phyloP scores from a whole-genome alignment of 257 asterid species.

The Solanum commersonii region DNA sequence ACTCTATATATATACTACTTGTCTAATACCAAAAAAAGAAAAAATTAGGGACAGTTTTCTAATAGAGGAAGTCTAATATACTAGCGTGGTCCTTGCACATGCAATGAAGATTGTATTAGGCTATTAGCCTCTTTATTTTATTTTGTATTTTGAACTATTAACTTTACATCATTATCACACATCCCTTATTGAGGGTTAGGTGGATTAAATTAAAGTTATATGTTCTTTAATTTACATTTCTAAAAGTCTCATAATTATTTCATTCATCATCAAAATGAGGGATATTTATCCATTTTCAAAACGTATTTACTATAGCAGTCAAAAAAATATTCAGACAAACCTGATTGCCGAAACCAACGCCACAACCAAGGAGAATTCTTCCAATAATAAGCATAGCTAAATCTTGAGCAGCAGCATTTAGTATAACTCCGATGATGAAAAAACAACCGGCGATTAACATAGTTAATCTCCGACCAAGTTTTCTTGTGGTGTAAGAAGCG shows the following conservation, averaged over 20 bases:
- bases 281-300: too few species aligned
- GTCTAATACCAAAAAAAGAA: not conserved
- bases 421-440: conserved; percentile 47
- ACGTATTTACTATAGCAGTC: not conserved
- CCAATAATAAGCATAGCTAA: conserved; percentile 91
- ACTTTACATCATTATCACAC: not conserved
- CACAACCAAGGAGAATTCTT: conserved; percentile 73
- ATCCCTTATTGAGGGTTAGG: not conserved
- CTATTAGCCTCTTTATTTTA: not conserved
- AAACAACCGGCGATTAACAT: conserved; percentile 78
- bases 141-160: not conserved
- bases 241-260: too few species aligned
- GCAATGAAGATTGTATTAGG: not conserved
- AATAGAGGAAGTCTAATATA: not conserved
- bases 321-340: not conserved
- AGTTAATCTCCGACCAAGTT: conserved; percentile 51
- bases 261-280: too few species aligned
- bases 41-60: not conserved
- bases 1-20: not conserved
- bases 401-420: conserved; percentile 69
- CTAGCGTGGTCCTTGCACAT: not conserved
- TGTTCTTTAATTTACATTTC: too few species aligned
- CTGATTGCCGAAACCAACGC: conserved; percentile 94
- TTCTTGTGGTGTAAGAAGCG: conserved; percentile 82
- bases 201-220: not conserved